Conservation (phyloP, 306 rosid species). For the Macrotyloma uniflorum region DNA sequence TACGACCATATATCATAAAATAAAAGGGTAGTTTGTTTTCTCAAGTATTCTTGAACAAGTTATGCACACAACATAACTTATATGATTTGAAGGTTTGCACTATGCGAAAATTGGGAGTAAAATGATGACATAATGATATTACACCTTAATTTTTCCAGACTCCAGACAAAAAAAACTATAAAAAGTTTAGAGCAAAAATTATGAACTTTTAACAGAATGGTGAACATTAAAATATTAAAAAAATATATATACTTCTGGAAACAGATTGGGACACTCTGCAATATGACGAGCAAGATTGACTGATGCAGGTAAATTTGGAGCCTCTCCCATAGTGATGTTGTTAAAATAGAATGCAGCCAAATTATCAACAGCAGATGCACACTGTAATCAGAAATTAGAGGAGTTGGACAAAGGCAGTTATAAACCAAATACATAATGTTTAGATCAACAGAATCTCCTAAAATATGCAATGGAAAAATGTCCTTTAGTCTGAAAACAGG, state of each 20-base stretch:
- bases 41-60: not conserved
- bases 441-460: not conserved
- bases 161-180: not conserved
- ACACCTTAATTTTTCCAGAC: not conserved
- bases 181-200: not conserved
- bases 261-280: conserved; percentile 87
- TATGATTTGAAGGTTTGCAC: conserved; percentile 18
- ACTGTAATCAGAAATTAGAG: conserved; percentile 59
- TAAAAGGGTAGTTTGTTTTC: conserved; percentile 13
- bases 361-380: conserved; percentile 97
- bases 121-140: conserved; percentile 8
- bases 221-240: conserved; percentile 10
- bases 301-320: conserved; percentile 78
- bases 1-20: conserved; percentile 1
- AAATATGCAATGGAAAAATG: not conserved
- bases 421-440: conserved; percentile 25
- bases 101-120: not conserved
- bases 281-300: conserved; percentile 85
- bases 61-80: conserved; percentile 8
- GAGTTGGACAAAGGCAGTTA: conserved; percentile 32
- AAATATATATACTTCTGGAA: conserved; percentile 76
- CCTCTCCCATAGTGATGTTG: conserved; percentile 95
- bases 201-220: conserved; percentile 11
- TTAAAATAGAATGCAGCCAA: conserved; percentile 94
- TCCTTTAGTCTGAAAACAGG: conserved; percentile 26